phyloP scores from a whole-genome alignment of 768 basidiomycete genomes.

The Amanita polypyramis region DNA sequence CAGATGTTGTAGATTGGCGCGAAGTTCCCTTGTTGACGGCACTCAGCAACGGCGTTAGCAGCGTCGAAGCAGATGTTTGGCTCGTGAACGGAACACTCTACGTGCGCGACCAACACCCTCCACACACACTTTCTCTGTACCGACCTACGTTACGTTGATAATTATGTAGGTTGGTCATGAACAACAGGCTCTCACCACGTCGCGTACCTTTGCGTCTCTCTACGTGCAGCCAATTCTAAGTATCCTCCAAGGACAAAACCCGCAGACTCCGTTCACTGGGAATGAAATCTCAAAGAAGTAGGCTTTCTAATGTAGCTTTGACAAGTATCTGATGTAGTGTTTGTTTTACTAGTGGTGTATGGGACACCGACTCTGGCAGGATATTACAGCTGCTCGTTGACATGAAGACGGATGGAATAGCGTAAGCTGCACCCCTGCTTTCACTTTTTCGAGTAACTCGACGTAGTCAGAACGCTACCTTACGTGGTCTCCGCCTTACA shows the following conservation, averaged over 20 bases:
- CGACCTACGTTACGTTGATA: too few relatives aligned
- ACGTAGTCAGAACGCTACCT: slow-evolving; percentile 25
- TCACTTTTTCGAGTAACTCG: neutral
- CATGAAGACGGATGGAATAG: slow-evolving; percentile 39
- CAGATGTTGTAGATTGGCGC: slow-evolving; percentile 31
- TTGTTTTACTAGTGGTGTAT: slow-evolving; percentile 31
- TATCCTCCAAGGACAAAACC: slow-evolving; percentile 32
- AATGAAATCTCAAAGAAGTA: slow-evolving; percentile 32
- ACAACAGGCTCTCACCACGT: slow-evolving; percentile 26
- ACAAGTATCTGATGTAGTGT: neutral
- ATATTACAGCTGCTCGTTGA: slow-evolving; percentile 40
- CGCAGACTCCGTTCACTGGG: slow-evolving; percentile 27
- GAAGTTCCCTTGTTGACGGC: slow-evolving; percentile 40
- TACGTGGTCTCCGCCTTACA: slow-evolving; percentile 32
- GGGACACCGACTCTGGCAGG: slow-evolving; percentile 30
- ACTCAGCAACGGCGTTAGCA: slow-evolving; percentile 36
- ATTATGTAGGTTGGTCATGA: slow-evolving; percentile 34
- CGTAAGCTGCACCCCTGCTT: slow-evolving; percentile 19
- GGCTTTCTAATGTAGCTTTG: slow-evolving; percentile 7
- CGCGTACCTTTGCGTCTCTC: slow-evolving; percentile 35
- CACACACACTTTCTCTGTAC: neutral
- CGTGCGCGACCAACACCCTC: slow-evolving; percentile 16
- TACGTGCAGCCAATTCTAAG: slow-evolving; percentile 36
- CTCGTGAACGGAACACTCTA: slow-evolving; percentile 31
- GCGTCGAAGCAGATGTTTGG: slow-evolving; percentile 47